Evolutionary conservation across 1,284 basidiomycete genomes (phyloP).

Genomic region (Cyathus pygmaeus): DNA sequence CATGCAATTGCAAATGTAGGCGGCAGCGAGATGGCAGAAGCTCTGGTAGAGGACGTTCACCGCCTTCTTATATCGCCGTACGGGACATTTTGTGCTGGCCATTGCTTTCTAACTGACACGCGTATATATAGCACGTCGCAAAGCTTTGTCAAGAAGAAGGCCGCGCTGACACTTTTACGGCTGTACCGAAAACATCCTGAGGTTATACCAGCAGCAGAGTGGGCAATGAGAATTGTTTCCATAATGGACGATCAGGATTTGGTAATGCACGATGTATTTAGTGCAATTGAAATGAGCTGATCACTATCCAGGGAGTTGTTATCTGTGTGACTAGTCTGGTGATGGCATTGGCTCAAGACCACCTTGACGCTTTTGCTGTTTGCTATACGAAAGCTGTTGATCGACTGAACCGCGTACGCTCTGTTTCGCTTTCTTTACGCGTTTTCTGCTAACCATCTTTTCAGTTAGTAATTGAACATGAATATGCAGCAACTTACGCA

Average conservation of each 20-base stretch:
- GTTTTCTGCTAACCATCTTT: slow-evolving; percentile 15
- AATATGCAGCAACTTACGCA: slow-evolving; percentile 89
- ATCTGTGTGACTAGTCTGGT: slow-evolving; percentile 93
- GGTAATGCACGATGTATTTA: slow-evolving; percentile 49
- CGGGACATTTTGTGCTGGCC: slow-evolving; percentile 41
- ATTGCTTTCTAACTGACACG: neutral
- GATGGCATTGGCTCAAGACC: slow-evolving; percentile 95
- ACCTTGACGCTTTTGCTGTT: slow-evolving; percentile 88
- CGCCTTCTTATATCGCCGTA: slow-evolving; percentile 95
- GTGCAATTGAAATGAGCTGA: slow-evolving; percentile 10
- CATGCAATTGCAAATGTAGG: slow-evolving; percentile 99
- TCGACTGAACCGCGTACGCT: slow-evolving; percentile 82
- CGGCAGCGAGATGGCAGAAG: slow-evolving; percentile 98
- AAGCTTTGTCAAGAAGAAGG: slow-evolving; percentile 98
- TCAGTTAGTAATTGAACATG: slow-evolving; percentile 90
- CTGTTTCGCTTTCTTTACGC: neutral
- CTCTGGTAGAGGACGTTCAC: slow-evolving; percentile 93
- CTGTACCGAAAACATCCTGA: slow-evolving; percentile 97
- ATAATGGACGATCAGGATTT: slow-evolving; percentile 95
- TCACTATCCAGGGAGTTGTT: slow-evolving; percentile 82
- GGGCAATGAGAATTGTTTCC: slow-evolving; percentile 94
- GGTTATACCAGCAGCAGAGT: slow-evolving; percentile 92
- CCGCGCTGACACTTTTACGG: slow-evolving; percentile 91
- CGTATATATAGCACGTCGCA: slow-evolving; percentile 85
- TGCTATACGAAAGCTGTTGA: slow-evolving; percentile 97